Percentiles rank a stretch among this genome's conserved stretches.
Evolutionary conservation across 2,329 filamentous ascomycete species (phyloP).

Genomic region (Arthrobotrys conoides): DNA sequence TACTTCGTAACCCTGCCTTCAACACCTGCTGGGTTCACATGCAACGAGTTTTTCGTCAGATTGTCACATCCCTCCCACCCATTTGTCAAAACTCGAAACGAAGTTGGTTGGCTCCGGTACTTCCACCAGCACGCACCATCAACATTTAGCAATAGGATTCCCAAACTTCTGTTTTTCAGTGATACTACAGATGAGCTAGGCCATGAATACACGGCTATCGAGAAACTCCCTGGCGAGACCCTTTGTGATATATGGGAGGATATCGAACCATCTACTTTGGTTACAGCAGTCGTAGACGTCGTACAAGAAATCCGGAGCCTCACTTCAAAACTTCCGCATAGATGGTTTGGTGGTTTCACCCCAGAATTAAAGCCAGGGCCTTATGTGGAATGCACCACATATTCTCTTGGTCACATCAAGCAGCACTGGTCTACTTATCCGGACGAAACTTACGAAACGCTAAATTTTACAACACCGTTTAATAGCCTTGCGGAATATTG

Average conservation of each 20-base stretch:
- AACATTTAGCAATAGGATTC: constrained; percentile 16
- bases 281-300: constrained; percentile 44
- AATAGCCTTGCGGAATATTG: constrained; percentile 44
- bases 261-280: constrained; percentile 30
- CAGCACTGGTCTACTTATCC: constrained; percentile 42
- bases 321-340: constrained; percentile 26
- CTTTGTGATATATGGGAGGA: constrained; percentile 54
- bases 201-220: constrained; percentile 42
- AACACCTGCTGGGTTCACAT: constrained; percentile 29
- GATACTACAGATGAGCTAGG: constrained; percentile 35
- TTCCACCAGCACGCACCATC: constrained; percentile 26
- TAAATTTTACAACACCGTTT: constrained; percentile 42
- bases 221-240: constrained; percentile 47
- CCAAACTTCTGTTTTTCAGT: constrained; percentile 46
- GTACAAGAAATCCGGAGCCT: constrained; percentile 37
- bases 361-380: constrained; percentile 52
- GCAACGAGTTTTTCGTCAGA: constrained; percentile 50
- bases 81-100: constrained; percentile 49
- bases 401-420: constrained; percentile 34
- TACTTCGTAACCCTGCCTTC: constrained; percentile 43
- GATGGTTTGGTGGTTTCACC: constrained; percentile 51
- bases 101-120: constrained; percentile 47
- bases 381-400: constrained; percentile 46
- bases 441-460: constrained; percentile 40
- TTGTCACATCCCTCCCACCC: constrained; percentile 42